phyloP scores from a whole-genome alignment of 345 rosid genomes.

The Xanthoceras sorbifolium region DNA sequence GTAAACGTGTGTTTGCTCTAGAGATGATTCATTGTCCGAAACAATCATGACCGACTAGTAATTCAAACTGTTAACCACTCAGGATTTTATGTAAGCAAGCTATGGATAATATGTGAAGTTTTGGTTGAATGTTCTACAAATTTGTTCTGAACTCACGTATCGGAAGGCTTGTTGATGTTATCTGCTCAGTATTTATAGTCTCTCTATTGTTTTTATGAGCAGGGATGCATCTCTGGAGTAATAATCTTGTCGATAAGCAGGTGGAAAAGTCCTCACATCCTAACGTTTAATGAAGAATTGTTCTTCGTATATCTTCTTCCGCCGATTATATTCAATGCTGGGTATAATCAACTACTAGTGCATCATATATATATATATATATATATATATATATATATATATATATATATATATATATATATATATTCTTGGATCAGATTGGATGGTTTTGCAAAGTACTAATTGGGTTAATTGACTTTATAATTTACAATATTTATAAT shows the following conservation, averaged over 20 bases:
- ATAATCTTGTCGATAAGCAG: slow-evolving; percentile 61
- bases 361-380: too few species aligned
- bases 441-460: not conserved
- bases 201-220: slow-evolving; percentile 1
- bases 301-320: slow-evolving; percentile 97
- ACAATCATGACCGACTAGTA: not conserved
- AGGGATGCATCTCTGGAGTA: slow-evolving; percentile 71
- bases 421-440: slow-evolving; percentile 6
- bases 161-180: not conserved
- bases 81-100: not conserved
- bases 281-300: slow-evolving; percentile 72
- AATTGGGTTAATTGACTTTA: not conserved
- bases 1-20: too few species aligned
- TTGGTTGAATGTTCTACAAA: too few species aligned
- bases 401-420: too few species aligned
- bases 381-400: too few species aligned
- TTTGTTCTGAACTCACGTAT: not conserved
- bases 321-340: slow-evolving; percentile 96
- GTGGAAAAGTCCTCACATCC: slow-evolving; percentile 76
- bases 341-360: slow-evolving; percentile 43
- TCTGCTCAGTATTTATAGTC: not conserved
- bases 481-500: too few species aligned
- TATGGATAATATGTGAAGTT: not conserved
- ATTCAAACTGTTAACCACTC: not conserved
- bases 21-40: not conserved